phyloP scores from a whole-genome alignment of 352 stramenopile species.

The Globisporangium takayamanum region DNA sequence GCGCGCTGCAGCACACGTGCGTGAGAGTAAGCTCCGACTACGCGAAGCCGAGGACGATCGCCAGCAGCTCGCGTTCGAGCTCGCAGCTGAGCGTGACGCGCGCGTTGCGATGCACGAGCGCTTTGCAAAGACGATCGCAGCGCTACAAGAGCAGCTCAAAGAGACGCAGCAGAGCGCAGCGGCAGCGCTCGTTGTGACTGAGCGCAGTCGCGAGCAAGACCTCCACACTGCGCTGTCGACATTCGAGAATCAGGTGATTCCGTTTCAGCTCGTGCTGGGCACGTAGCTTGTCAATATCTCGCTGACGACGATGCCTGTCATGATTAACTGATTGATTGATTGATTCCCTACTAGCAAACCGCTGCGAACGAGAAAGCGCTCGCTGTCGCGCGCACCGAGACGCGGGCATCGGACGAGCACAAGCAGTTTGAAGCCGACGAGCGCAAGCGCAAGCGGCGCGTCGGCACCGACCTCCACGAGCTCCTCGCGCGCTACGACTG shows the following conservation, averaged over 20 bases:
- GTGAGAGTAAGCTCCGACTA: slow-evolving; percentile 47
- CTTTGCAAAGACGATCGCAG: slow-evolving; percentile 24
- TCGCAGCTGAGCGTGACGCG: slow-evolving; percentile 29
- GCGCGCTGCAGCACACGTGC: slow-evolving; percentile 17
- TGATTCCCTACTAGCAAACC: not conserved
- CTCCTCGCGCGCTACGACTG: slow-evolving; percentile 42
- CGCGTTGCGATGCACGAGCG: slow-evolving; percentile 22
- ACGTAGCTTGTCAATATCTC: too few relatives aligned
- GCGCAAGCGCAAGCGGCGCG: slow-evolving; percentile 38
- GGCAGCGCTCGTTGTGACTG: slow-evolving; percentile 28
- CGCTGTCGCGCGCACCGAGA: slow-evolving; percentile 21
- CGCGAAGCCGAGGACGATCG: slow-evolving; percentile 58
- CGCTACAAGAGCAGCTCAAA: slow-evolving; percentile 39
- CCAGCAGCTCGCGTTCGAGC: slow-evolving; percentile 55
- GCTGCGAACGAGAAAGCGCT: slow-evolving; percentile 28
- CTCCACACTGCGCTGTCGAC: slow-evolving; percentile 11
- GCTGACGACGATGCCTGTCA: too few relatives aligned
- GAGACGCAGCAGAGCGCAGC: slow-evolving; percentile 30
- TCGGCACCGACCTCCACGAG: slow-evolving; percentile 32
- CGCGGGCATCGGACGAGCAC: slow-evolving; percentile 30
- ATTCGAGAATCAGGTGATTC: slow-evolving; percentile 13
- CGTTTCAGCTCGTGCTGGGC: too few relatives aligned
- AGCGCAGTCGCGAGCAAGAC: slow-evolving; percentile 39
- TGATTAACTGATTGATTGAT: too few relatives aligned
- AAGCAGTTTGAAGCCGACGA: slow-evolving; percentile 43